Evolutionary conservation across 768 basidiomycete genomes (phyloP).

Genomic region (Rickenella mellea): DNA sequence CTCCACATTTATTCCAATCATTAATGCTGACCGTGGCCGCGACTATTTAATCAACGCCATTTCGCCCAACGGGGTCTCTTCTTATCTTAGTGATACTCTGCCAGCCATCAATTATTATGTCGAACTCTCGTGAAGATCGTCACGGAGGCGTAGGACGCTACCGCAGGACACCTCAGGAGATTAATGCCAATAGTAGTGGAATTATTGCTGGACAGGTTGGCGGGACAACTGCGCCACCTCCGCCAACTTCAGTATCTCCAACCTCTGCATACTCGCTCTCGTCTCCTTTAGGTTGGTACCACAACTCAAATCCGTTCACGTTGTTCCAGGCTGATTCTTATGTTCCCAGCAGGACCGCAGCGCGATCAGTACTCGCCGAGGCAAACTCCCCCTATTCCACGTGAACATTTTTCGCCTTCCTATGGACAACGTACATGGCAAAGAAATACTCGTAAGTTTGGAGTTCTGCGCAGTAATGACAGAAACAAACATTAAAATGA

Average conservation of each 20-base stretch:
- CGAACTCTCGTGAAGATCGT: constrained; percentile 63
- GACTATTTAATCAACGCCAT: too few species aligned
- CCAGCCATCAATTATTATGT: too few species aligned
- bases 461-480: too few species aligned
- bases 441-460: constrained; percentile 15
- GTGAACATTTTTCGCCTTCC: constrained; percentile 37
- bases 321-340: too few species aligned
- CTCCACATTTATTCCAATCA: too few species aligned
- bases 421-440: constrained; percentile 18
- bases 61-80: constrained; percentile 48
- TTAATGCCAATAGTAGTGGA: constrained; percentile 47
- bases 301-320: too few species aligned
- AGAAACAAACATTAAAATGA: background rate
- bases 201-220: constrained; percentile 73
- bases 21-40: too few species aligned
- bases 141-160: constrained; percentile 48
- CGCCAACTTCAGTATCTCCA: constrained; percentile 78
- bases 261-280: too few species aligned
- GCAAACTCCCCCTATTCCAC: constrained; percentile 51
- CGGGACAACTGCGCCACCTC: constrained; percentile 84
- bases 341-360: too few species aligned
- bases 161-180: constrained; percentile 56
- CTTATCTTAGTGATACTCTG: constrained; percentile 30
- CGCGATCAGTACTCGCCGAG: constrained; percentile 54
- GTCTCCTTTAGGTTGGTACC: too few species aligned